Base-by-base conservation (phyloP, 306 rosid species). In the Astragalus membranaceus region DNA sequence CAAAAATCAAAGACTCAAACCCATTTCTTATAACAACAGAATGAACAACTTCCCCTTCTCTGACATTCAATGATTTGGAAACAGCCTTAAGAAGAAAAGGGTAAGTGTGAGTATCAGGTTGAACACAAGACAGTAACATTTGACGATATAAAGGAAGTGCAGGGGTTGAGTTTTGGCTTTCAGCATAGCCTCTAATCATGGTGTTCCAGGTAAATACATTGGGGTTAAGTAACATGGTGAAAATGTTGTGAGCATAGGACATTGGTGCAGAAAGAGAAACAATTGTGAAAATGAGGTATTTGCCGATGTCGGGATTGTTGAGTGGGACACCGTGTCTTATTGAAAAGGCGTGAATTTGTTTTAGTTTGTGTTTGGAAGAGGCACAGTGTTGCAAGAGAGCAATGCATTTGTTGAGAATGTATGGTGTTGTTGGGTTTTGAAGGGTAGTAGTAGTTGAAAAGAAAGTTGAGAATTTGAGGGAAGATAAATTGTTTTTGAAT, bases 101-200 rank as follows among this genome's bases (percentile, higher is more conserved):
- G 77, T 82, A 85, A 60, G 89, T 85, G 51, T 85, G 86, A 9
- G 86, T 82, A 67, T 85, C 89, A 35, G 89, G 86, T 55, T 82
- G 66, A 16, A 85, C 65, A 14, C 65, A 29, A 9, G 77, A 79
- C 33, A 35, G 39, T 3, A 36, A 8, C 85, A 85, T 82, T 36
- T 74, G 56, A 9, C 74, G 54, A 53, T 85, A 85, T 1, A 82
- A 47, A 35, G 14, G 13, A 66, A 85, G 32, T 4, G 86, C 89
- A 54, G 47, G 83, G 9, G 10, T 13, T 0, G 86, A 74, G 33
- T 66, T 57, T 6, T 82, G 58, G 37, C 75, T 73, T 36, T 77
- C 83, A 35, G 89, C 86, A 8, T 73, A 85, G 41, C 89, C 89
- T 50, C 79, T 70, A 52, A 82, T 85, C 85, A 85, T 82, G 60